Evolutionary conservation across 257 asterid genomes (phyloP).

Genomic region (Ophiorrhiza pumila): DNA sequence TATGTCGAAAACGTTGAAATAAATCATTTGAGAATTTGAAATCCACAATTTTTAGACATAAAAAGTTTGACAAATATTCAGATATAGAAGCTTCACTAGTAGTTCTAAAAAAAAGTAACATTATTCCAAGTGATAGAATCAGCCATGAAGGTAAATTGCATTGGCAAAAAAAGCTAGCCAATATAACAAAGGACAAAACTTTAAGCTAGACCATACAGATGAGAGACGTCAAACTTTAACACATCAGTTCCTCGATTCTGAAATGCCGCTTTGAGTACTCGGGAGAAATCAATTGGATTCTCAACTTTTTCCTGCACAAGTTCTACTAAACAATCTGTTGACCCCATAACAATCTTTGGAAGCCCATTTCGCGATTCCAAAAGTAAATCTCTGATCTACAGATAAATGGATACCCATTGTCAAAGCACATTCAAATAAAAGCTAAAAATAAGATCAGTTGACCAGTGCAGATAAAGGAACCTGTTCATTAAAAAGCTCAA

Average conservation of each 20-base stretch:
- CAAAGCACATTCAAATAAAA: conserved; percentile 19
- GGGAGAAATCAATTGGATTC: conserved; percentile 83
- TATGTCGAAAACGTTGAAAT: background rate
- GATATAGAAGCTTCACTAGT: background rate
- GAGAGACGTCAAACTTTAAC: conserved; percentile 66
- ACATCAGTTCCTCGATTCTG: conserved; percentile 69
- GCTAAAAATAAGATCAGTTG: conserved; percentile 10
- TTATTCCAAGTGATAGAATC: background rate
- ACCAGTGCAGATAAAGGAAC: conserved; percentile 33
- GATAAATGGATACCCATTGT: conserved; percentile 32
- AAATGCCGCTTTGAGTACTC: conserved; percentile 75
- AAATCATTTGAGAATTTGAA: background rate
- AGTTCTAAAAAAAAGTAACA: background rate
- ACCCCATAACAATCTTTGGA: conserved; percentile 58
- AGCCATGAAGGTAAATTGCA: background rate
- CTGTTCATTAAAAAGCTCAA: conserved; percentile 94
- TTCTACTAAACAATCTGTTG: conserved; percentile 54
- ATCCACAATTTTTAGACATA: background rate
- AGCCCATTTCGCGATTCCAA: conserved; percentile 55
- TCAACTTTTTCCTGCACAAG: conserved; percentile 82
- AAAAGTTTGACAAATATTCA: background rate
- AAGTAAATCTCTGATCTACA: conserved; percentile 85
- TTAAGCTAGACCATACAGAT: conserved; percentile 67
- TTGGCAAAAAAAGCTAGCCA: conserved; percentile 20
- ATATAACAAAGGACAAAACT: conserved; percentile 15